Conservation (phyloP, 1,284 basidiomycete species). For the Rhodotorula sp. region DNA sequence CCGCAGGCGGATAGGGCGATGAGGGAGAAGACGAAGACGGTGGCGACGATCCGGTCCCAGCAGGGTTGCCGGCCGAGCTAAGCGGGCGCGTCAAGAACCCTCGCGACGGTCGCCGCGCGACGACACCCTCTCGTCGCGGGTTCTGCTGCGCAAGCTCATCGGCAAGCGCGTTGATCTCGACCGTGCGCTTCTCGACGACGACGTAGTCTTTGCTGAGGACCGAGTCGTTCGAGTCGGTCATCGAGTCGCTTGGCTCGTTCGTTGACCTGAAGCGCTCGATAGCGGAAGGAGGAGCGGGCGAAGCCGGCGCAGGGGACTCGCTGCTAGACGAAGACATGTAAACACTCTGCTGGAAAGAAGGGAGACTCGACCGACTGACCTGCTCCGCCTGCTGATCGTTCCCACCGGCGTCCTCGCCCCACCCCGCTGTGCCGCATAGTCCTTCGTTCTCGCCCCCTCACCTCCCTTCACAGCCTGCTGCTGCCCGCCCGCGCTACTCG, state of each 20-base stretch:
- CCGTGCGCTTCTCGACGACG: conserved; percentile 58
- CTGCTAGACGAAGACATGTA: background rate
- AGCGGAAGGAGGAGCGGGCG: conserved; percentile 13
- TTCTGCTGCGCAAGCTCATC: conserved; percentile 53
- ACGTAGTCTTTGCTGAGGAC: conserved; percentile 55
- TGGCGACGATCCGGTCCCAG: background rate
- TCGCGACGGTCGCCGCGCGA: conserved; percentile 49
- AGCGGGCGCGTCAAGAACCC: conserved; percentile 42
- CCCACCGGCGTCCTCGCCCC: background rate
- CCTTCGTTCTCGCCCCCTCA: background rate
- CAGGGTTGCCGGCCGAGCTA: conserved; percentile 27
- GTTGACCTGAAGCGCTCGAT: conserved; percentile 25
- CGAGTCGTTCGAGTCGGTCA: conserved; percentile 42
- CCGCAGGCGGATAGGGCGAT: conserved; percentile 44
- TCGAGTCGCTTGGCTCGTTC: conserved; percentile 18
- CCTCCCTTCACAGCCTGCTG: background rate
- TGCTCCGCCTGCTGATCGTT: background rate
- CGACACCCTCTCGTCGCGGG: conserved; percentile 46
- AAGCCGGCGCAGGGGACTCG: conserved; percentile 12
- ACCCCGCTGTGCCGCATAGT: background rate
- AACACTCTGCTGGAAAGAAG: accelerated
- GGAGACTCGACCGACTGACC: background rate
- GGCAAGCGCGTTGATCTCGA: conserved; percentile 58
- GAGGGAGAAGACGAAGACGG: conserved; percentile 36
- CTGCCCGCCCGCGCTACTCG: conserved; percentile 14